Percentiles rank a stretch among this genome's conserved stretches.
Conservation (phyloP, 2,329 filamentous ascomycete species). For the Penicillium frequentans region DNA sequence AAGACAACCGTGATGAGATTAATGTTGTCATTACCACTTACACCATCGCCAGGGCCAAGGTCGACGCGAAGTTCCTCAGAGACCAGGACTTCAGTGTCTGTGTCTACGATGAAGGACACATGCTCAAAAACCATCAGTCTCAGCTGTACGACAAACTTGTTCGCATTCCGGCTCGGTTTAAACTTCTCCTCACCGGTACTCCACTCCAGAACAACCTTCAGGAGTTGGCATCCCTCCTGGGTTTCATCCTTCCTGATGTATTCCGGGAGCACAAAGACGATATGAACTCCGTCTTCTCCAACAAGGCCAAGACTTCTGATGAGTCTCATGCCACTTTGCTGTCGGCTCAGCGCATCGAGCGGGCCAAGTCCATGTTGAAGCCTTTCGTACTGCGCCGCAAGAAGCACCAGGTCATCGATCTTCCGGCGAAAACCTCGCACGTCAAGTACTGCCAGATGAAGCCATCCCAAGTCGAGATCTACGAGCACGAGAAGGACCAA, state of each 20-base stretch:
- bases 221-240: conserved; percentile 84
- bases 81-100: conserved; percentile 58
- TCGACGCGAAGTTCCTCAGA: conserved; percentile 64
- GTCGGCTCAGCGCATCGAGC: conserved; percentile 80
- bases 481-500: conserved; percentile 66
- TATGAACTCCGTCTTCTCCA: conserved; percentile 84
- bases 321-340: conserved; percentile 75
- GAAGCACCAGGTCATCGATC: conserved; percentile 86
- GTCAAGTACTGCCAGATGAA: conserved; percentile 83
- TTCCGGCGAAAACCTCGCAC: conserved; percentile 75
- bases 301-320: conserved; percentile 80
- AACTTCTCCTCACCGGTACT: conserved; percentile 84
- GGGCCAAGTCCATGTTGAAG: conserved; percentile 87
- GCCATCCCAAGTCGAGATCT: conserved; percentile 69
- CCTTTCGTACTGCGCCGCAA: conserved; percentile 93
- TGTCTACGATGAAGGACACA: conserved; percentile 93
- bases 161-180: conserved; percentile 75
- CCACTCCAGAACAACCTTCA: conserved; percentile 95
- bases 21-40: conserved; percentile 74
- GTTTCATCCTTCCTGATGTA: conserved; percentile 87
- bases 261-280: conserved; percentile 77
- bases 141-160: conserved; percentile 77
- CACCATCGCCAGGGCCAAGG: conserved; percentile 61
- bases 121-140: conserved; percentile 84
- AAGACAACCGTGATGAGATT: conserved; percentile 63